Evolutionary conservation across 2,329 filamentous ascomycete species (phyloP).

Genomic region (Lasiodiplodia sp.): DNA sequence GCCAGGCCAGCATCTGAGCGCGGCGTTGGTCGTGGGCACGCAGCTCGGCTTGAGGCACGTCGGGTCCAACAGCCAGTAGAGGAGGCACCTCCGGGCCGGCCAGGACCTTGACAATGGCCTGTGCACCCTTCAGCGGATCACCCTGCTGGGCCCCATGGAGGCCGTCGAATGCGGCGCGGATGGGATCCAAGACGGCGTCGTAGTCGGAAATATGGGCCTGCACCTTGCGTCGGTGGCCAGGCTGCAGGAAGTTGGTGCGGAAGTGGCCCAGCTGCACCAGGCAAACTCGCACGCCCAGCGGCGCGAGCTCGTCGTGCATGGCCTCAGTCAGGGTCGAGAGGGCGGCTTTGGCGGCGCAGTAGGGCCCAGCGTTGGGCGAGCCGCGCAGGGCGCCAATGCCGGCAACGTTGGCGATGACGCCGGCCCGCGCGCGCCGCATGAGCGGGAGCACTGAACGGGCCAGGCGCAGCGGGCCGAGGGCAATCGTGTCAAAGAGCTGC

Average conservation of each 20-base stretch:
- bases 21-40: background rate
- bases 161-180: background rate
- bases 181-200: background rate
- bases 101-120: background rate
- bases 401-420: constrained; percentile 57
- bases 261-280: constrained; percentile 61
- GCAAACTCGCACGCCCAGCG: constrained; percentile 54
- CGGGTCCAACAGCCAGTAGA: background rate
- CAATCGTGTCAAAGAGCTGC: constrained; percentile 59
- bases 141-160: background rate
- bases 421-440: constrained; percentile 51
- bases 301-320: constrained; percentile 52
- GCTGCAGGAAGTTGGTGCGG: constrained; percentile 56
- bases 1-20: background rate
- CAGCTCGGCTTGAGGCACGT: background rate
- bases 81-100: background rate
- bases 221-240: constrained; percentile 22
- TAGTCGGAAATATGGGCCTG: background rate
- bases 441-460: constrained; percentile 57
- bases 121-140: background rate
- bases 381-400: constrained; percentile 53
- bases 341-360: constrained; percentile 56
- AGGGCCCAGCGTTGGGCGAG: constrained; percentile 51
- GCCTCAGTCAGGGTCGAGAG: constrained; percentile 53
- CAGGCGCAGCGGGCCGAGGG: constrained; percentile 60